Conservation (phyloP, 2,329 filamentous ascomycete genomes). For the Rhynchosporium agropyri region DNA sequence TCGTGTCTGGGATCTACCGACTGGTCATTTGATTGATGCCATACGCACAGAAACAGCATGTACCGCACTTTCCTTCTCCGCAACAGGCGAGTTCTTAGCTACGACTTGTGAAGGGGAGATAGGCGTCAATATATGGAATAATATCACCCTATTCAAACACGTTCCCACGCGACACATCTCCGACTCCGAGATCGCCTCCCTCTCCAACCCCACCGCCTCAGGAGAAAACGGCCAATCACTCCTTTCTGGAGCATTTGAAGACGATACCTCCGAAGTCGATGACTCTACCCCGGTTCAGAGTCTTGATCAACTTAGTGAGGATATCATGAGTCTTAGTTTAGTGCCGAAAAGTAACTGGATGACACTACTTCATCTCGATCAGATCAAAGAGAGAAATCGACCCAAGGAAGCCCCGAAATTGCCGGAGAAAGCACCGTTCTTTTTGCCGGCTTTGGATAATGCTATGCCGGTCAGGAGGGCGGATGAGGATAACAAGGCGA, state of each 20-base stretch:
- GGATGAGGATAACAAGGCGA: constrained; percentile 40
- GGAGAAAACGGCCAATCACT: constrained; percentile 79
- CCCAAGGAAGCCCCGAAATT: constrained; percentile 88
- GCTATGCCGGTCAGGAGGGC: constrained; percentile 30
- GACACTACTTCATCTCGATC: constrained; percentile 86
- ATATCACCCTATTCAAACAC: constrained; percentile 87
- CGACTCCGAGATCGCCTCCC: constrained; percentile 69
- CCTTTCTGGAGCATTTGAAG: constrained; percentile 75
- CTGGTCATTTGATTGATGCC: constrained; percentile 91
- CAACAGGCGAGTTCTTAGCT: constrained; percentile 91
- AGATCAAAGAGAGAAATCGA: constrained; percentile 90
- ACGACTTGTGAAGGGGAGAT: constrained; percentile 80
- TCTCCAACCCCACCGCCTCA: constrained; percentile 73
- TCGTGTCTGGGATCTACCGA: constrained; percentile 93
- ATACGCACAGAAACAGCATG: constrained; percentile 80
- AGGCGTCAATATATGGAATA: constrained; percentile 95
- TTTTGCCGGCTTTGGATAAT: constrained; percentile 70
- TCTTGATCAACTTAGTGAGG: constrained; percentile 76
- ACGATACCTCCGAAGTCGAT: constrained; percentile 53
- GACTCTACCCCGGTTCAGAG: constrained; percentile 57
- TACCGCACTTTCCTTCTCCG: constrained; percentile 83
- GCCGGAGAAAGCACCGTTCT: constrained; percentile 94
- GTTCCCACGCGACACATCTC: constrained; percentile 84
- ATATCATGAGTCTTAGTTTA: constrained; percentile 86
- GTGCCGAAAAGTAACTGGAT: constrained; percentile 94